Percentiles rank a stretch among this genome's conserved stretches.
Evolutionary conservation across 306 rosid species (phyloP).

Genomic region (Lagenaria siceraria): DNA sequence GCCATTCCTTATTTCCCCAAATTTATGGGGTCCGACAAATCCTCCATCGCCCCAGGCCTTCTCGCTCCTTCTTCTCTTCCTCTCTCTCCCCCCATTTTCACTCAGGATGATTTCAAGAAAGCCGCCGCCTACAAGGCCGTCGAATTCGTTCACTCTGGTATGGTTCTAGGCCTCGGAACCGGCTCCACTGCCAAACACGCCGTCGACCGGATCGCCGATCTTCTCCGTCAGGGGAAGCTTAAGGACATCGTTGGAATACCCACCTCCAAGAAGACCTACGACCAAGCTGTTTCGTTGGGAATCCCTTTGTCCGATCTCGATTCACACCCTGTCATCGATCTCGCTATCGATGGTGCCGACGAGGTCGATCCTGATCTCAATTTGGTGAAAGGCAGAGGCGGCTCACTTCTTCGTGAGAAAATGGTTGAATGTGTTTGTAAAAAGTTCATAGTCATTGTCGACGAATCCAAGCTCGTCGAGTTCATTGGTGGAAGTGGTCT

Average conservation of each 20-base stretch:
- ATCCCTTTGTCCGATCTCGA: constrained; percentile 74
- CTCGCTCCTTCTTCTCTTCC: constrained; percentile 21
- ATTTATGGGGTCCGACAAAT: constrained; percentile 33
- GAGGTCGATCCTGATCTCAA: constrained; percentile 70
- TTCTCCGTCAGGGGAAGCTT: constrained; percentile 51
- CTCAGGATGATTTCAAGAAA: constrained; percentile 76
- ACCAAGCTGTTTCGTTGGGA: constrained; percentile 53
- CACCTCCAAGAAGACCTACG: constrained; percentile 62
- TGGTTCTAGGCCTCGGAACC: constrained; percentile 80
- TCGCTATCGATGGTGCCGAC: constrained; percentile 82
- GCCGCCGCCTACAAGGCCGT: constrained; percentile 87
- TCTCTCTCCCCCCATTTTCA: constrained; percentile 22
- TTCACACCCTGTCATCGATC: constrained; percentile 52
- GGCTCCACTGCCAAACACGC: constrained; percentile 85
- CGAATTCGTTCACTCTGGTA: constrained; percentile 64
- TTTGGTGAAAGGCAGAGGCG: constrained; percentile 79
- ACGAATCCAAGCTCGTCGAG: constrained; percentile 57
- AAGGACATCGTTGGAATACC: constrained; percentile 60
- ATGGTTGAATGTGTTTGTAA: constrained; percentile 69
- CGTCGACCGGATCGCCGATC: constrained; percentile 64
- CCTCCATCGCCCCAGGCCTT: constrained; percentile 42
- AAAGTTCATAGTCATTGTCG: constrained; percentile 65
- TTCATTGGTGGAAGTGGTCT: constrained; percentile 53
- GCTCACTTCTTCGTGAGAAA: constrained; percentile 67
- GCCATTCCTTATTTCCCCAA: constrained; percentile 43